phyloP scores from a whole-genome alignment of 163 green algal species.

The Trebouxia gelatinosa region DNA sequence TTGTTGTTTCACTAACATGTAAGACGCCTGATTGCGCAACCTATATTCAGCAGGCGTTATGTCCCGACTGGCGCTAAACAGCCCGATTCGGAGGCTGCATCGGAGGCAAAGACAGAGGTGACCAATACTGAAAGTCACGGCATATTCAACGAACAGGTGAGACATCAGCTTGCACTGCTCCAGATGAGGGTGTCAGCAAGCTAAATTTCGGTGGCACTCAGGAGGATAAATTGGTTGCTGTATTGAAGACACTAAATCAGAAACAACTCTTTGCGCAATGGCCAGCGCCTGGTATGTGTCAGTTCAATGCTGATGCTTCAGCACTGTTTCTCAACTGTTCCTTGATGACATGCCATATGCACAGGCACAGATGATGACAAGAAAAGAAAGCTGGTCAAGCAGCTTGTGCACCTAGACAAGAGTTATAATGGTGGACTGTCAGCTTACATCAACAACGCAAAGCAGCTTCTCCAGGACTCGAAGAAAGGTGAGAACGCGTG shows the following conservation, averaged over 20 bases:
- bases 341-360: neutral
- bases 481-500: conserved; percentile 57
- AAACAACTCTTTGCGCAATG: conserved; percentile 79
- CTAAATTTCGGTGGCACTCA: conserved; percentile 28
- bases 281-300: conserved; percentile 52
- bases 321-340: neutral
- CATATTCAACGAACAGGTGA: neutral
- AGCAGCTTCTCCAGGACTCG: conserved; percentile 79
- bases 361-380: conserved; percentile 59
- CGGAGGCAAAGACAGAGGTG: neutral
- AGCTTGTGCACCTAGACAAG: conserved; percentile 75
- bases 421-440: conserved; percentile 83
- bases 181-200: neutral
- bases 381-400: conserved; percentile 78
- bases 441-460: conserved; percentile 87
- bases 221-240: conserved; percentile 61
- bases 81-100: no score
- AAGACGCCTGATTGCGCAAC: neutral
- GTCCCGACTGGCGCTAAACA: no score
- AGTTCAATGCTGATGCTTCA: neutral
- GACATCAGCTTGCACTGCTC: no score
- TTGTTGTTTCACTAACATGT: neutral
- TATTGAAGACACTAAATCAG: conserved; percentile 67
- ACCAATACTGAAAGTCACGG: neutral
- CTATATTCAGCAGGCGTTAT: neutral